Conservation (phyloP, 2,329 filamentous ascomycete genomes). For the Trichoderma sp. region DNA sequence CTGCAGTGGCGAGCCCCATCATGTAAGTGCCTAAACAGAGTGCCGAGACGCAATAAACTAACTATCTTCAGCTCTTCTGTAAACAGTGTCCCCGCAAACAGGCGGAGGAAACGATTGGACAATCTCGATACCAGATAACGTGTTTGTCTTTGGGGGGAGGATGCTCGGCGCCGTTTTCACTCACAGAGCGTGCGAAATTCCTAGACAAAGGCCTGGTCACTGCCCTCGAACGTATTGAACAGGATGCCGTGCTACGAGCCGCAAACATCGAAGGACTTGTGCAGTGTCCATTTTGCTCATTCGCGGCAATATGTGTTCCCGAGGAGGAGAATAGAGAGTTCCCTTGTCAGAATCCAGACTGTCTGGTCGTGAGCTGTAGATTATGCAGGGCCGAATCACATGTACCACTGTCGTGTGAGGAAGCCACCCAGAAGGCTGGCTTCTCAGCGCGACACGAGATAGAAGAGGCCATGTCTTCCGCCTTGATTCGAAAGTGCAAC, state of each 20-base stretch:
- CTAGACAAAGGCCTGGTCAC: constrained; percentile 56
- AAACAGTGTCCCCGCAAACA: constrained; percentile 60
- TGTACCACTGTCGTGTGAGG: constrained; percentile 68
- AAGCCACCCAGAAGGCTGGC: constrained; percentile 59
- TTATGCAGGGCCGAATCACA: constrained; percentile 68
- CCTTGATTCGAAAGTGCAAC: constrained; percentile 74
- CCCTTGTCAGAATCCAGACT: constrained; percentile 64
- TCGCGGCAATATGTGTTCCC: constrained; percentile 69
- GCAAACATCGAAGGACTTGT: constrained; percentile 70
- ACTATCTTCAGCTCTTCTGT: constrained; percentile 59
- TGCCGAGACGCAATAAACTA: constrained; percentile 2
- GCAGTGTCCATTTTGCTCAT: constrained; percentile 79
- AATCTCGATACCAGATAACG: constrained; percentile 62
- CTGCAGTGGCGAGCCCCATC: constrained; percentile 57
- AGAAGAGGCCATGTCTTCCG: constrained; percentile 81
- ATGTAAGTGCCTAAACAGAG: constrained; percentile 37
- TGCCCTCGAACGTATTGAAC: constrained; percentile 68
- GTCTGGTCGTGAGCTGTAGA: constrained; percentile 62
- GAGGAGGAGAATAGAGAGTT: constrained; percentile 70
- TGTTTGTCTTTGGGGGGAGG: constrained; percentile 69
- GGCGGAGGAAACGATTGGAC: constrained; percentile 66
- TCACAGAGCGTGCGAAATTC: constrained; percentile 52
- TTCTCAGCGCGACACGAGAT: constrained; percentile 62
- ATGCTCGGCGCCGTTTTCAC: constrained; percentile 61
- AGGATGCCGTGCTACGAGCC: constrained; percentile 64